Conservation (phyloP, 139 green algal genomes). For the Chlorella sp. region DNA sequence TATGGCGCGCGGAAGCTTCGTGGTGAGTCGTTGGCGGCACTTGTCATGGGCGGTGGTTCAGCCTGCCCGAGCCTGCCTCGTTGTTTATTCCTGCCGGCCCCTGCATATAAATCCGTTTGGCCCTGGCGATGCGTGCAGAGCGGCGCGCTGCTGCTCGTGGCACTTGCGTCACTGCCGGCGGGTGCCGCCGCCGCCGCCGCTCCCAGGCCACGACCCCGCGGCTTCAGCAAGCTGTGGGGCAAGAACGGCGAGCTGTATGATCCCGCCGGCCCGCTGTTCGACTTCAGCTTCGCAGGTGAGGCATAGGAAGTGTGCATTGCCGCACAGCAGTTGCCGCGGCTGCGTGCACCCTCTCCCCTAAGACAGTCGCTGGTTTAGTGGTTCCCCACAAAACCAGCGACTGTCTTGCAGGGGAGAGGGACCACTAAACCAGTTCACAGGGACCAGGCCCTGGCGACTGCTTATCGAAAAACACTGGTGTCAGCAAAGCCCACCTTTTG, state of each 20-base stretch:
- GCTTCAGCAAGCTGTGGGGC: slow-evolving; percentile 15
- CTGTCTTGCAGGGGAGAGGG: too few species aligned
- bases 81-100: too few species aligned
- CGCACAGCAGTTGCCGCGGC: neutral
- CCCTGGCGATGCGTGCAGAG: neutral
- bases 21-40: neutral
- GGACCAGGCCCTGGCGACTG: too few species aligned
- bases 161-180: neutral
- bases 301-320: neutral
- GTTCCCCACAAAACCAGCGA: too few species aligned
- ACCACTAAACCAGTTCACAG: too few species aligned
- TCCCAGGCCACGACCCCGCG: too few species aligned
- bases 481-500: too few species aligned
- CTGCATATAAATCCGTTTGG: neutral
- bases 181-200: neutral
- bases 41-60: neutral
- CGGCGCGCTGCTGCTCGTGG: neutral
- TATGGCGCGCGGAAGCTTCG: too few species aligned
- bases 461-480: too few species aligned
- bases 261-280: neutral
- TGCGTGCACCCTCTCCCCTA: too few species aligned
- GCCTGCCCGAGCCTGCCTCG: too few species aligned
- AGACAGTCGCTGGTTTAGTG: too few species aligned
- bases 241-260: slow-evolving; percentile 19
- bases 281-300: slow-evolving; percentile 24